phyloP scores from a whole-genome alignment of 768 basidiomycete genomes.

The Mycena venus region DNA sequence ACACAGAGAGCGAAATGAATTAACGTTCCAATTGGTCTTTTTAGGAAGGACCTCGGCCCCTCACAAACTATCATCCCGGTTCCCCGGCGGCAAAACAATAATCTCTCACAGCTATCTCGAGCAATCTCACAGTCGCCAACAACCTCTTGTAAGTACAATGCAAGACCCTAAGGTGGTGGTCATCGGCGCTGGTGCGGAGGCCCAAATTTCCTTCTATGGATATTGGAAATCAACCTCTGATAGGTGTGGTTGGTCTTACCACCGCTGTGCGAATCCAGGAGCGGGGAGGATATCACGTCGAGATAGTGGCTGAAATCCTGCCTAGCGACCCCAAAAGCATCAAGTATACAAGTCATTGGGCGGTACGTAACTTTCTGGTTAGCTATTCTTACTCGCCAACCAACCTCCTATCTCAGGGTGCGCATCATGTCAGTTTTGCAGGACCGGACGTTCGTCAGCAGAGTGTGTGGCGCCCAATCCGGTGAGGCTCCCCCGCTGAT shows the following conservation, averaged over 20 bases:
- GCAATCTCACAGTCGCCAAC: slow-evolving; percentile 6
- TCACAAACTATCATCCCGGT: not conserved
- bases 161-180: slow-evolving; percentile 47
- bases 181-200: slow-evolving; percentile 55
- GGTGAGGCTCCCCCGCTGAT: not conserved
- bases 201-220: slow-evolving; percentile 10
- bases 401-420: slow-evolving; percentile 67
- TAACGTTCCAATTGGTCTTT: not conserved
- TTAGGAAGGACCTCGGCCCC: not conserved
- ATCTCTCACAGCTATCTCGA: slow-evolving; percentile 21
- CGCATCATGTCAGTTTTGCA: slow-evolving; percentile 79
- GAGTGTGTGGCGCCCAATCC: slow-evolving; percentile 52
- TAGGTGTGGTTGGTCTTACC: slow-evolving; percentile 85
- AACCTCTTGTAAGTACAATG: slow-evolving; percentile 6
- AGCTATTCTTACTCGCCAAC: not conserved
- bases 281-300: slow-evolving; percentile 70
- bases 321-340: slow-evolving; percentile 82
- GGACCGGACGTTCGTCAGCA: slow-evolving; percentile 66
- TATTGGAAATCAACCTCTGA: not conserved
- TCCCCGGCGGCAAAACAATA: slow-evolving; percentile 22
- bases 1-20: too few relatives aligned
- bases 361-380: slow-evolving; percentile 59
- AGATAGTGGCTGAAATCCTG: slow-evolving; percentile 77
- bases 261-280: slow-evolving; percentile 82
- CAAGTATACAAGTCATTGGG: slow-evolving; percentile 87